Evolutionary conservation across 352 stramenopile species (phyloP).

Genomic region (Phytopythium aichiense): DNA sequence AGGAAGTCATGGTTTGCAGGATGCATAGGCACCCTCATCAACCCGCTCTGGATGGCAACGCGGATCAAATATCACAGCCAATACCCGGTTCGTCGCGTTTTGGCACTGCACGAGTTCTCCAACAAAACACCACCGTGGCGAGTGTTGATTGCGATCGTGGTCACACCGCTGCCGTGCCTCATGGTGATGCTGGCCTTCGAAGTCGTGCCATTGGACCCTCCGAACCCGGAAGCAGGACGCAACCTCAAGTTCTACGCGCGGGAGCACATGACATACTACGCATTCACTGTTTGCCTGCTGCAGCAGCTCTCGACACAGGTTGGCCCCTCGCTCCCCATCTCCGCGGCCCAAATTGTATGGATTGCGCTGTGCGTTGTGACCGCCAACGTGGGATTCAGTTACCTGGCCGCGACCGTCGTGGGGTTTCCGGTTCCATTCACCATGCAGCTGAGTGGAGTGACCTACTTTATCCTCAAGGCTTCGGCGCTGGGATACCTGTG

Average conservation of each 20-base stretch:
- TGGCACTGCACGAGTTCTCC: neutral
- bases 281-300: neutral
- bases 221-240: neutral
- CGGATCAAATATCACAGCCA: neutral
- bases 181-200: neutral
- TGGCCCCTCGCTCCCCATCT: neutral
- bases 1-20: too few relatives aligned
- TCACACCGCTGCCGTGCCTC: neutral
- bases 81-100: neutral
- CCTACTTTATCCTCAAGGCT: neutral
- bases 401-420: neutral
- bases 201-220: neutral
- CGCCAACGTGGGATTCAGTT: neutral
- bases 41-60: neutral
- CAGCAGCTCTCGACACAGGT: slow-evolving; percentile 1
- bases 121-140: neutral
- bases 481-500: neutral
- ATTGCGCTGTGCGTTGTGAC: neutral
- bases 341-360: neutral
- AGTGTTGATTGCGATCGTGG: neutral
- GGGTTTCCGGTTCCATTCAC: slow-evolving; percentile 3
- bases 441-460: neutral
- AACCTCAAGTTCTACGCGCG: slow-evolving; percentile 2
- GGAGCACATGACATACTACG: neutral
- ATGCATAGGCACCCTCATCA: neutral